Percentiles rank a stretch among this genome's conserved stretches.
These are phyloP conservation scores for Phycomyces blakesleeanus DNA, from an alignment of 192 early-diverging fungal genomes.

Conservation along the genomic window DNA sequence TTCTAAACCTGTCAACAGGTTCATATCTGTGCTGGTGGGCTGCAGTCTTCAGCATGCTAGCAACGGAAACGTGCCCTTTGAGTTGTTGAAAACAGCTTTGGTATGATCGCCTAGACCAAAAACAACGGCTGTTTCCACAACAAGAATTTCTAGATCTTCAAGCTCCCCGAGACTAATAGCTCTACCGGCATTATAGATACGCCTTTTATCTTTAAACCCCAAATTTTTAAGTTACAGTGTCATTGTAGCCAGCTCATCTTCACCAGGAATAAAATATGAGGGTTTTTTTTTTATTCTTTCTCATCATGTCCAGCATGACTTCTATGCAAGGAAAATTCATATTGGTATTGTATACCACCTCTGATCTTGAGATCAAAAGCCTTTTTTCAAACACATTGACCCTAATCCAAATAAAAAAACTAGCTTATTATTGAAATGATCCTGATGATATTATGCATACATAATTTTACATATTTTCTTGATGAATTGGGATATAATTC, in stretches of 20 bases:
- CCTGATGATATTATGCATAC: constrained; percentile 14
- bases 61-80: constrained; percentile 10
- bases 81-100: constrained; percentile 2
- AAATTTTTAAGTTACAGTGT: background rate
- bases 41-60: constrained; percentile 9
- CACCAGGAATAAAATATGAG: constrained; percentile 16
- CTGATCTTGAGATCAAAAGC: background rate
- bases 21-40: background rate
- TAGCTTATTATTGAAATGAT: constrained; percentile 16
- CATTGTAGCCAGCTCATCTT: constrained; percentile 8
- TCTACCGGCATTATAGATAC: background rate
- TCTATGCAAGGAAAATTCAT: constrained; percentile 4
- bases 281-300: background rate
- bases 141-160: constrained; percentile 12
- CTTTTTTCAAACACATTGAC: background rate
- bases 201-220: constrained; percentile 6
- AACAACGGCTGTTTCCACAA: constrained; percentile 4
- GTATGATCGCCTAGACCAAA: constrained; percentile 5
- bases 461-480: constrained; percentile 10
- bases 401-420: constrained; percentile 13
- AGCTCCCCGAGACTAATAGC: background rate
- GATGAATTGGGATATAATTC: background rate
- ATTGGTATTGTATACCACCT: constrained; percentile 9
- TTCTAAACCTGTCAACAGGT: constrained; percentile 11
- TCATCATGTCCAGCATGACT: constrained; percentile 4